Evolutionary conservation across 768 basidiomycete species (phyloP), one percentile per base, ranked within the genome.

Genomic region (Suillus cothurnatus): DNA sequence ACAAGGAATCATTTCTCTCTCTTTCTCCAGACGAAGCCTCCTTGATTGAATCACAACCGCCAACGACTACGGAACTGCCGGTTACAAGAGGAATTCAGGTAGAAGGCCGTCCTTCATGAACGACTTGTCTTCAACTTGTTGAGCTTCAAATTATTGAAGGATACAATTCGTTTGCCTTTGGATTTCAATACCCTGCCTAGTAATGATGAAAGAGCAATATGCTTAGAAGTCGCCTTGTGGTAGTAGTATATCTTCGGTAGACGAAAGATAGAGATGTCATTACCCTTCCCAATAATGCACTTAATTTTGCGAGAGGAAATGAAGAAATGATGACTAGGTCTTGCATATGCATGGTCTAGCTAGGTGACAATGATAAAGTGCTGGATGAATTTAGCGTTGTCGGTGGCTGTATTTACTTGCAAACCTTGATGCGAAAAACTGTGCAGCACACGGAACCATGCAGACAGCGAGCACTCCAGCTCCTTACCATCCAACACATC

Each of bases 401-500:
- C 53, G 39, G 58, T 59, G 58, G 58, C 58, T 58, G 56, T 26
- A 38, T 38, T 59, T 59, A 28, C 19, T 31, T 79, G 79, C 70
- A 72, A 89, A 89, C 86, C 78, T 88, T 88, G 86, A 85, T 81
- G 71, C 71, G 80, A 82, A 84, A 86, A 89, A 89, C 88, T 89
- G 85, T 89, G 86, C 85, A 89, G 87, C 78, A 83, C 79, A 73
- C 83, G 84, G 84, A 82, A 83, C 80, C 77, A 88, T 88, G 87
- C 85, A 88, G 82, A 67, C 67, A 53, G 78, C 79, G 69, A 80
- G 74, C 65, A 79, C 73, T 65, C 69, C 81, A 63, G 78, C 78
- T 67, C 71, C 77, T 70, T 77, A 76, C 70, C 72, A 71, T 70
- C 74, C 74, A 38, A 73, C 71, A 67, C 77, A 73, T 67, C 79